A percentile compares a stretch with the other conserved stretches of the same genome.
phyloP scores from a whole-genome alignment of 108 stramenopile species.

The Skeletonema costatum region DNA sequence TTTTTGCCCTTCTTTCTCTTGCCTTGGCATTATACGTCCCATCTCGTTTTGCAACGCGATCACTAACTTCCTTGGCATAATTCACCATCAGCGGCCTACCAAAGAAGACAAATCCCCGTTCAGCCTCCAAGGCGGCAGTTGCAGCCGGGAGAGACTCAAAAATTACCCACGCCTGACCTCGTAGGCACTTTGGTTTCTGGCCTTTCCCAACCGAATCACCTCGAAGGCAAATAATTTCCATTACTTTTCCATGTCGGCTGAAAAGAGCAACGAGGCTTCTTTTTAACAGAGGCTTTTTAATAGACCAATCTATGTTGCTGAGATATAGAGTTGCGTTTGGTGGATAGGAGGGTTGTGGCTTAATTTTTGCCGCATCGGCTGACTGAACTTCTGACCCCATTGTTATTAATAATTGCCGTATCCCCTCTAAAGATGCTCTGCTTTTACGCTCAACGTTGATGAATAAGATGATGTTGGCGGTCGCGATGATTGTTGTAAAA shows the following conservation, averaged over 20 bases:
- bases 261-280: slow-evolving; percentile 90
- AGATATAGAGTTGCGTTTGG: slow-evolving; percentile 93
- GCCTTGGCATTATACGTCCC: slow-evolving; percentile 83
- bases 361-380: slow-evolving; percentile 18
- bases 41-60: slow-evolving; percentile 86
- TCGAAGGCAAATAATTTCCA: slow-evolving; percentile 83
- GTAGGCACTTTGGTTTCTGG: slow-evolving; percentile 46
- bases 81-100: slow-evolving; percentile 84
- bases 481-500: too few species aligned
- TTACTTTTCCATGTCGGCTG: slow-evolving; percentile 93
- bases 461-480: not conserved
- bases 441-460: not conserved
- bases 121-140: slow-evolving; percentile 85
- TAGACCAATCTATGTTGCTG: slow-evolving; percentile 96
- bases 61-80: slow-evolving; percentile 89
- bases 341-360: slow-evolving; percentile 41
- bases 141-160: slow-evolving; percentile 90
- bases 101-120: slow-evolving; percentile 92
- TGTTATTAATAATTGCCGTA: not conserved
- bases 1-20: slow-evolving; percentile 46
- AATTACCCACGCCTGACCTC: slow-evolving; percentile 94
- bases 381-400: slow-evolving; percentile 17
- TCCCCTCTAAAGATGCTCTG: not conserved
- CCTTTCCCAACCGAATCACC: slow-evolving; percentile 30
- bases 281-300: slow-evolving; percentile 93